Evolutionary conservation across 257 asterid species (phyloP), one percentile per base, ranked within the genome.

Genomic region (Rehmannia glutinosa): DNA sequence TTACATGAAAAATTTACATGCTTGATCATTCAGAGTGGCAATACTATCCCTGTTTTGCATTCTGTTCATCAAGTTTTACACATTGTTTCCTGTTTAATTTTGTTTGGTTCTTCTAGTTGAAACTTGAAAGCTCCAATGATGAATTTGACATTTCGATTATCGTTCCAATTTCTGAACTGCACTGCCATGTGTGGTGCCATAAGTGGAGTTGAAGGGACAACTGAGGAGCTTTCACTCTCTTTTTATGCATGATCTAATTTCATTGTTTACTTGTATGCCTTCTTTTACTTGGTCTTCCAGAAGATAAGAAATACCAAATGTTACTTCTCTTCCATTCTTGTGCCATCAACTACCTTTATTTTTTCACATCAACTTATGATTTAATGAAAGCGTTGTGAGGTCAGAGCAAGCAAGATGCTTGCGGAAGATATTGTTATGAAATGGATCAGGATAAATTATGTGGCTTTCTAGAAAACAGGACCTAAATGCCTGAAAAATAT

Each of bases 161-260:
- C 83, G 88, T 82, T 84, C 94, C 90, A 80, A 82, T 84, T 80
- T 62, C 90, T 73, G 86, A 80, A 73, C 75, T 66, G 82, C 81
- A 51, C 74, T 73, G 62, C 67, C 74, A 55, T 66, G 55, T 47
- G 64, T 19, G 33, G 82, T 67, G 84, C 78, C 28, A 15, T 59
- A 51, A 70, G 88, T 80, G 49, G 95, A 84, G 63, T 66, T 64
- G 86, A 87, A 84, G 83, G 89, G 89, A 82, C 86, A 87, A 78
- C 84, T 84, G 89, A 82, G 87, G 91, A 81, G 84, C 81, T 70
- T 54, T 24, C 27, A 57, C 41, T 52, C 11, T 43, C 21, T 25
- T 57, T n/a, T 21, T 42, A 1, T 41, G 58, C 43, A 11, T 17
- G 1, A 8, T 19, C 30, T 24, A 11, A 23, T 8, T 53, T 27